Conservation (phyloP, 2,329 filamentous ascomycete species). For the Cladosporium sp. region DNA sequence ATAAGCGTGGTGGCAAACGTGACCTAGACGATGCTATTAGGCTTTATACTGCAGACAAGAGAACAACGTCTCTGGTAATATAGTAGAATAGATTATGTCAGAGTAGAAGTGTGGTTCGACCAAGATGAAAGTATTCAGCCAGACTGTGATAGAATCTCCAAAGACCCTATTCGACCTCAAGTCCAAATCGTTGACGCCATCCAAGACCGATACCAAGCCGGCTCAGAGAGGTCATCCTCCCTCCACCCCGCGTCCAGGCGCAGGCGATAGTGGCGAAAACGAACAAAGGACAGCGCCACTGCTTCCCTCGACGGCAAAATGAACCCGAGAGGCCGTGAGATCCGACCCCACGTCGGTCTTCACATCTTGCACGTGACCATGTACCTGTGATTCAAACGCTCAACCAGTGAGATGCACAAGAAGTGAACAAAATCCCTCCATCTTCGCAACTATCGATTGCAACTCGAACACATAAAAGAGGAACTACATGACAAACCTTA, state of each 20-base stretch:
- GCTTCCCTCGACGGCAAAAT: not conserved
- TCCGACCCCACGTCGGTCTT: not conserved
- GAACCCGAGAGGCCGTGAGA: not conserved
- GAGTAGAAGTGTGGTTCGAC: not conserved
- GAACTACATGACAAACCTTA: not conserved
- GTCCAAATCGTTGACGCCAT: constrained; percentile 16
- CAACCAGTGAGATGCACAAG: not conserved
- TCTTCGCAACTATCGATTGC: too few species aligned
- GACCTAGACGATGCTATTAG: not conserved
- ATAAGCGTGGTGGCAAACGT: not conserved
- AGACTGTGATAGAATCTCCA: not conserved
- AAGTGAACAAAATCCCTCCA: too few species aligned
- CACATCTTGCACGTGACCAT: not conserved
- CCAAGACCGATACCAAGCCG: constrained; percentile 7
- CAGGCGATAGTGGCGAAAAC: constrained; percentile 4
- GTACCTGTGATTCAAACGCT: not conserved
- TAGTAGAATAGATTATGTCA: too few species aligned
- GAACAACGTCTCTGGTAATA: not conserved
- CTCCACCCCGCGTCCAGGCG: not conserved
- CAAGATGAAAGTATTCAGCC: not conserved
- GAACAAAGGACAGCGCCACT: not conserved
- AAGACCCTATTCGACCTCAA: not conserved
- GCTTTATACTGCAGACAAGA: not conserved
- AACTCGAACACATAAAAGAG: too few species aligned
- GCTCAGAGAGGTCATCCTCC: not conserved